Percentiles rank a stretch among this genome's conserved stretches.
phyloP scores from a whole-genome alignment of 805 yeast species.

The Pichia cephalocereana region DNA sequence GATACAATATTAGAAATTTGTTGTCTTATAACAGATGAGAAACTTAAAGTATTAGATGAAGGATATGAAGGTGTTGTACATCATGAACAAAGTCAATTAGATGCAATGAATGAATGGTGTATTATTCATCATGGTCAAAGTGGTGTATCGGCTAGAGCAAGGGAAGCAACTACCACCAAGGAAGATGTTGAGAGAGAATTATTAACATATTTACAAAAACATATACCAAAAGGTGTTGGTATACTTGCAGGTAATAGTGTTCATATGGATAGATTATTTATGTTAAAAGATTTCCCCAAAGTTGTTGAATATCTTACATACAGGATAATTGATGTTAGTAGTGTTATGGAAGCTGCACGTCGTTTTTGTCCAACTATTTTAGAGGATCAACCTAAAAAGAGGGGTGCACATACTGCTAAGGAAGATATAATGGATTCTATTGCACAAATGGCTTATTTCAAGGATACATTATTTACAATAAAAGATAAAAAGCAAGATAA shows the following conservation, averaged over 20 bases:
- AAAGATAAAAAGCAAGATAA: neutral
- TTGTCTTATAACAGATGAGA: conserved; percentile 80
- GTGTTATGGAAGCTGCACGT: conserved; percentile 67
- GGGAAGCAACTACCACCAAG: conserved; percentile 43
- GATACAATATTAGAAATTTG: conserved; percentile 90
- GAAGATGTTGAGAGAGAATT: conserved; percentile 59
- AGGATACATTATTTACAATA: conserved; percentile 45
- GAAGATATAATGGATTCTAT: conserved; percentile 87
- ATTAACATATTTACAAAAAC: conserved; percentile 47
- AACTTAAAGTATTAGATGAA: conserved; percentile 60
- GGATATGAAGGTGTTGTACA: conserved; percentile 72
- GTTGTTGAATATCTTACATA: conserved; percentile 56
- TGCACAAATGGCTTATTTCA: conserved; percentile 69
- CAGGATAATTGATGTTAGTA: conserved; percentile 84
- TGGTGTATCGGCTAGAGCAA: conserved; percentile 71
- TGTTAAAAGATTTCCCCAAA: conserved; percentile 75
- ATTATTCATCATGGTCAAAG: conserved; percentile 62
- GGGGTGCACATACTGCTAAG: conserved; percentile 73
- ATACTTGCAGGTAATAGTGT: conserved; percentile 86
- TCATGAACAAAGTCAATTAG: conserved; percentile 50
- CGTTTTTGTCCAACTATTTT: conserved; percentile 5
- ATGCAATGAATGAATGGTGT: conserved; percentile 86
- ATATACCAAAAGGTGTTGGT: conserved; percentile 49
- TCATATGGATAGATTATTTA: conserved; percentile 82
- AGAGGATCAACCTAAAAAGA: conserved; percentile 55